These are phyloP conservation scores for Athelia sp. DNA, from an alignment of 1,284 basidiomycete genomes.

Conservation along the genomic window DNA sequence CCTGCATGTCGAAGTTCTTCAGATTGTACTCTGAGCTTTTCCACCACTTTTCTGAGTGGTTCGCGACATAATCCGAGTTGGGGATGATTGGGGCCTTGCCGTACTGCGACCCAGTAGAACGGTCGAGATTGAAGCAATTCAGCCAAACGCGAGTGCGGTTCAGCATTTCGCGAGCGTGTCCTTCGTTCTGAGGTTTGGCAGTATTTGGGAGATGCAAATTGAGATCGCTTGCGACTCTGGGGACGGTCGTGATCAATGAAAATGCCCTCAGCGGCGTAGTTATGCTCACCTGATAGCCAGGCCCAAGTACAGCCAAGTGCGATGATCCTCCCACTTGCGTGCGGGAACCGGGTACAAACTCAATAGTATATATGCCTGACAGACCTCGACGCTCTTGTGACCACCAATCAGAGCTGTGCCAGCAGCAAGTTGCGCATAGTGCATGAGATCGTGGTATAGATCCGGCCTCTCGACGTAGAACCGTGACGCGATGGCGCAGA, in stretches of 20 bases:
- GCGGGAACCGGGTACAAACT: conserved; percentile 76
- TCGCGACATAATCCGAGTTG: conserved; percentile 70
- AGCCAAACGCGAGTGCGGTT: conserved; percentile 87
- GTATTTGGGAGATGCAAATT: conserved; percentile 77
- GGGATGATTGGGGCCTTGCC: conserved; percentile 76
- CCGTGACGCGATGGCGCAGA: conserved; percentile 74
- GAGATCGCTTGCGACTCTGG: conserved; percentile 74
- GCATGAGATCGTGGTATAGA: conserved; percentile 63
- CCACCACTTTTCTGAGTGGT: conserved; percentile 75
- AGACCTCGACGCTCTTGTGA: conserved; percentile 71
- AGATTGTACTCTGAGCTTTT: conserved; percentile 60
- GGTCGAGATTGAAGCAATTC: conserved; percentile 82
- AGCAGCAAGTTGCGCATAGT: conserved; percentile 67
- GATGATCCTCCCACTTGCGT: conserved; percentile 77
- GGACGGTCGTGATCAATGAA: not conserved
- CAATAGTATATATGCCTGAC: conserved; percentile 73
- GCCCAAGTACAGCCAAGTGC: conserved; percentile 78
- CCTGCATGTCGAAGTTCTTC: conserved; percentile 53
- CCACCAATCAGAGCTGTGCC: conserved; percentile 69
- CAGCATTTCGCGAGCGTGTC: conserved; percentile 75
- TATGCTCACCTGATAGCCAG: conserved; percentile 62
- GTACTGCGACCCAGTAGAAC: conserved; percentile 77
- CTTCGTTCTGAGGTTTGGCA: conserved; percentile 62
- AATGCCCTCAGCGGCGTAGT: not conserved
- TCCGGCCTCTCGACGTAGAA: conserved; percentile 62